Conservation (phyloP, 495 filamentous ascomycete genomes). For the Penicillium lagena region DNA sequence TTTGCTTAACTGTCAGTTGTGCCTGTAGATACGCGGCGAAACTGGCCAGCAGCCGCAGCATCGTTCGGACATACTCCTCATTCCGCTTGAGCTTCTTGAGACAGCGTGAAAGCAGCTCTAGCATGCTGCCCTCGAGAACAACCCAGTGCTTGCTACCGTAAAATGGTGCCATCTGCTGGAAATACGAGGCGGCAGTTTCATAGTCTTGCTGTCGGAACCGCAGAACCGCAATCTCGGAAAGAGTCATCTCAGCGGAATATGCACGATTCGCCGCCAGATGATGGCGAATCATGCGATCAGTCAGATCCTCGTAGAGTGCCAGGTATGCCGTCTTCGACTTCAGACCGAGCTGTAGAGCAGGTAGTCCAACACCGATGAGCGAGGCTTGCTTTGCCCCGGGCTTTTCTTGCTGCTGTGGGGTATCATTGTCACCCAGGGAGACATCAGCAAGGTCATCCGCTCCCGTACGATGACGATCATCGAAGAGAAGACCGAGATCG, state of each 20-base stretch:
- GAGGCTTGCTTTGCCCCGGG: constrained; percentile 34
- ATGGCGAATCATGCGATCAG: constrained; percentile 64
- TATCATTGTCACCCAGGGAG: constrained; percentile 28
- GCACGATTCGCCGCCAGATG: constrained; percentile 68
- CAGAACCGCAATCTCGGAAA: constrained; percentile 80
- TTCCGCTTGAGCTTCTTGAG: constrained; percentile 67
- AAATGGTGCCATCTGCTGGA: constrained; percentile 73
- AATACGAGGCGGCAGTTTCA: constrained; percentile 66
- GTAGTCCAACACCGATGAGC: constrained; percentile 24
- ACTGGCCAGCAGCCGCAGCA: constrained; percentile 71
- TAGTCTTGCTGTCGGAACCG: constrained; percentile 69
- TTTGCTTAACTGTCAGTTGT: constrained; percentile 25
- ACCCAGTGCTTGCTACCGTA: constrained; percentile 79
- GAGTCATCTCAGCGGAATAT: constrained; percentile 67
- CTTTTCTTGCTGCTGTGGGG: constrained; percentile 9
- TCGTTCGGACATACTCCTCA: constrained; percentile 73
- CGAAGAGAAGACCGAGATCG: constrained; percentile 47
- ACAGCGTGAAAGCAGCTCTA: constrained; percentile 80
- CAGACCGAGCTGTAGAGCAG: constrained; percentile 25
- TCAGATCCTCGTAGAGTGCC: constrained; percentile 63
- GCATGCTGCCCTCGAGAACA: constrained; percentile 70
- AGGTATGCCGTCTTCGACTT: constrained; percentile 34
- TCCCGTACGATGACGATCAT: constrained; percentile 46
- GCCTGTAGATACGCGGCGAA: constrained; percentile 42
- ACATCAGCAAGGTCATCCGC: constrained; percentile 41